Conservation (phyloP, 202 grass and related monocot species). For the Musa balbisiana region DNA sequence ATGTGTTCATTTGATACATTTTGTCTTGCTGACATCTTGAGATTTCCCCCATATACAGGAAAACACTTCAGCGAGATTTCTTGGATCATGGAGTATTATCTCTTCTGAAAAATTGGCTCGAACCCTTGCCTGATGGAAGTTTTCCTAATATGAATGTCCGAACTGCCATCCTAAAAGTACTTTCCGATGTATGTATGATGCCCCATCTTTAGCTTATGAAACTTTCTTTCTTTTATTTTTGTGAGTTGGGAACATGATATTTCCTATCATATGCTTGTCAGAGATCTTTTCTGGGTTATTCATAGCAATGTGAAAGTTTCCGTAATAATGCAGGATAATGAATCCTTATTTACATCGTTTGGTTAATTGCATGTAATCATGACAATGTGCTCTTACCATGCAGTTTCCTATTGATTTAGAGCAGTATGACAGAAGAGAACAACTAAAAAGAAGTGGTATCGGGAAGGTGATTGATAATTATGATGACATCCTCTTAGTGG, state of each 20-base stretch:
- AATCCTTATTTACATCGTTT: slow-evolving; percentile 23
- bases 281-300: background rate
- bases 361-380: background rate
- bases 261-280: background rate
- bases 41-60: slow-evolving; percentile 42
- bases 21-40: slow-evolving; percentile 9
- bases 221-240: slow-evolving; percentile 10
- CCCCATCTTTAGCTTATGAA: slow-evolving; percentile 9
- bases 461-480: slow-evolving; percentile 59
- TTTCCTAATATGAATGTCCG: slow-evolving; percentile 95
- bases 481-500: slow-evolving; percentile 6
- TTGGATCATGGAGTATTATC: slow-evolving; percentile 93
- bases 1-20: background rate
- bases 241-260: background rate
- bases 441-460: slow-evolving; percentile 90
- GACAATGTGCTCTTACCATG: slow-evolving; percentile 21
- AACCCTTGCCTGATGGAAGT: slow-evolving; percentile 88
- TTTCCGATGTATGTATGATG: slow-evolving; percentile 55
- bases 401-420: slow-evolving; percentile 96
- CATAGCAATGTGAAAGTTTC: background rate
- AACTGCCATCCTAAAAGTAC: slow-evolving; percentile 74
- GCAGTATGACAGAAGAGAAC: slow-evolving; percentile 78
- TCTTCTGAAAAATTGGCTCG: slow-evolving; percentile 91
- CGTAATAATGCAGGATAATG: background rate
- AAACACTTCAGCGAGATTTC: slow-evolving; percentile 96